Evolutionary conservation across 306 rosid species (phyloP).

Genomic region (Aeschynomene evenia): DNA sequence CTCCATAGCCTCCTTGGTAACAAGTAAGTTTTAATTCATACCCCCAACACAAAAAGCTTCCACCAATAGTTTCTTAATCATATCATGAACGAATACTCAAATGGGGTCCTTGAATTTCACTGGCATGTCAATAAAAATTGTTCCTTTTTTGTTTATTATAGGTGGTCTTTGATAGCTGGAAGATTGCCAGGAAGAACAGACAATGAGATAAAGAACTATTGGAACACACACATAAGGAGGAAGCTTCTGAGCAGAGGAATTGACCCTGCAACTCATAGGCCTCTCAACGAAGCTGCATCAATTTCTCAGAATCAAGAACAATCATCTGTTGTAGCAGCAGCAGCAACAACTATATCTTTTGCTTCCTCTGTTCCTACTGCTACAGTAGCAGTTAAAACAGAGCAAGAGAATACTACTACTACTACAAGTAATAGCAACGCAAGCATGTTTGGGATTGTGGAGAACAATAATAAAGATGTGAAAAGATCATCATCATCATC

Average conservation of each 20-base stretch:
- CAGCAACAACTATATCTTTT: conserved; percentile 52
- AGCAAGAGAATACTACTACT: conserved; percentile 31
- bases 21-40: conserved; percentile 56
- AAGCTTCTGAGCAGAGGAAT: conserved; percentile 92
- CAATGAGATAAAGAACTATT: conserved; percentile 95
- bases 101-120: not conserved
- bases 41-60: not conserved
- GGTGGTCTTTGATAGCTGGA: conserved; percentile 97
- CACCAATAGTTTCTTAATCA: not conserved
- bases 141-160: not conserved
- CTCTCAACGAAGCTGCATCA: conserved; percentile 49
- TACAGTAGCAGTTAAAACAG: conserved; percentile 35
- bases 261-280: conserved; percentile 87
- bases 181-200: conserved; percentile 95
- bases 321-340: not conserved
- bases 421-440: not conserved
- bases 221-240: conserved; percentile 97
- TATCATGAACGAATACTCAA: not conserved
- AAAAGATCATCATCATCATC: conserved; percentile 21
- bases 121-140: not conserved
- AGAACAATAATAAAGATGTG: conserved; percentile 21
- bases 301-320: conserved; percentile 35
- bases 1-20: conserved; percentile 97
- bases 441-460: conserved; percentile 16
- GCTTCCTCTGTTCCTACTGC: conserved; percentile 40